Evolutionary conservation across 371 early-diverging fungal species (phyloP), one percentile per base, ranked within the genome.

Genomic region (Aphelidium insulamus): DNA sequence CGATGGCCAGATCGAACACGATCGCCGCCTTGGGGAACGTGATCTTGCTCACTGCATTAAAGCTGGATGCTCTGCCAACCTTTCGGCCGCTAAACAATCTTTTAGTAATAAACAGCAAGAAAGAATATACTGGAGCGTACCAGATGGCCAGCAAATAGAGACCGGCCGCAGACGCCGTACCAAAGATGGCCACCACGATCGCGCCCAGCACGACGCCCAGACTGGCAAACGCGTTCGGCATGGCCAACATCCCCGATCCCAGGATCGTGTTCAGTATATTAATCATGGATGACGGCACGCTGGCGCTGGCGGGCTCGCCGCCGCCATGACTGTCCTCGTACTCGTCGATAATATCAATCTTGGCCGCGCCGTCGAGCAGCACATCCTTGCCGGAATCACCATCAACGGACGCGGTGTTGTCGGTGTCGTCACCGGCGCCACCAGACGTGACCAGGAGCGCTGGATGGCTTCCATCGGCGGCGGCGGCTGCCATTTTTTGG

Each of bases 161-260:
- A 2, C 95, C 94, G 32, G 81, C 54, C 1, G 57, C 66, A 1
- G 92, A 78, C 9, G 76, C 67, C 5, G 36, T 22, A 1, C 68
- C 88, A 5, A 83, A 77, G 23, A 83, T 55, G 5, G 66, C 30
- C 8, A 95, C 71, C 37, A 91, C 47, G 10, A 74, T 28, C 2
- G 76, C 66, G 14, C 91, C 95, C 0, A 81, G 54, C 7, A 65
- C 49, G n/a, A 92, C 45, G 21, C 95, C 95, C 5, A 82, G 66
- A 1, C 76, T 50, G 2, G 87, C 79, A 16, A 92, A 42, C 6
- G 92, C 91, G 24, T 70, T 61, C 25, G 84, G 78, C 95, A 94
- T 90, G 22, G 92, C 92, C 22, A 94, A 62, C 79, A 91, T 80
- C 6, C 95, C 95, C n/a, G 82, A 66, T 6, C 94, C 95, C 17